phyloP scores from a whole-genome alignment of 2,329 filamentous ascomycete genomes.

The Fusarium lyarnte region DNA sequence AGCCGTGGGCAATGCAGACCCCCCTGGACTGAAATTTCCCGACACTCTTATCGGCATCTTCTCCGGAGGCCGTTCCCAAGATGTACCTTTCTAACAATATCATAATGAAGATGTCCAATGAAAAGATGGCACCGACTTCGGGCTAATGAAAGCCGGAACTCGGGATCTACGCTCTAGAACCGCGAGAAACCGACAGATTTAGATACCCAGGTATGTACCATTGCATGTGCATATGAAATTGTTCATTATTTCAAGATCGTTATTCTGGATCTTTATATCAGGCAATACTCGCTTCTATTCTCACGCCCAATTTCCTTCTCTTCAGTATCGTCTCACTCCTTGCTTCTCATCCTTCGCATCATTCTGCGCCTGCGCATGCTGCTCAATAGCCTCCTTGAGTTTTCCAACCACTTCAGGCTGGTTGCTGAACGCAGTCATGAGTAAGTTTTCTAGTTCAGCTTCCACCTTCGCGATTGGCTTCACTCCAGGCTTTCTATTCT shows the following conservation, averaged over 20 bases:
- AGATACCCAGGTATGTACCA: background rate
- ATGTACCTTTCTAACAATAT: slow-evolving; percentile 23
- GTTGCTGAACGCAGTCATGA: slow-evolving; percentile 67
- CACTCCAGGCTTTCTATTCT: slow-evolving; percentile 57
- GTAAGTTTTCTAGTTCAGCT: slow-evolving; percentile 63
- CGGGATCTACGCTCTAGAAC: slow-evolving; percentile 18
- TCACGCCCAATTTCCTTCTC: background rate
- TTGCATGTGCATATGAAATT: background rate
- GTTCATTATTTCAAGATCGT: background rate
- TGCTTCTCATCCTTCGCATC: slow-evolving; percentile 52
- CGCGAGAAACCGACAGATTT: slow-evolving; percentile 19
- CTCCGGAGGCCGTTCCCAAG: slow-evolving; percentile 2
- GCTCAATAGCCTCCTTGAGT: slow-evolving; percentile 68
- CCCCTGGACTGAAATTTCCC: background rate
- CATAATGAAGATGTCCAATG: background rate
- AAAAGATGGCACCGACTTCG: slow-evolving; percentile 4
- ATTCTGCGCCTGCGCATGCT: slow-evolving; percentile 64
- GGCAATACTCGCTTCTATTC: slow-evolving; percentile 6
- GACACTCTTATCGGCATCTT: slow-evolving; percentile 7
- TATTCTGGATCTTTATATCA: slow-evolving; percentile 8
- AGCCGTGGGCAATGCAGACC: background rate
- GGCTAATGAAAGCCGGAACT: slow-evolving; percentile 12
- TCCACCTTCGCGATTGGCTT: slow-evolving; percentile 63
- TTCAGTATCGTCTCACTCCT: slow-evolving; percentile 46
- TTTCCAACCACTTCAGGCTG: slow-evolving; percentile 68